These are phyloP conservation scores for Lactifluus hygrophoroides DNA, from an alignment of 768 basidiomycete genomes.

Conservation along the genomic window DNA sequence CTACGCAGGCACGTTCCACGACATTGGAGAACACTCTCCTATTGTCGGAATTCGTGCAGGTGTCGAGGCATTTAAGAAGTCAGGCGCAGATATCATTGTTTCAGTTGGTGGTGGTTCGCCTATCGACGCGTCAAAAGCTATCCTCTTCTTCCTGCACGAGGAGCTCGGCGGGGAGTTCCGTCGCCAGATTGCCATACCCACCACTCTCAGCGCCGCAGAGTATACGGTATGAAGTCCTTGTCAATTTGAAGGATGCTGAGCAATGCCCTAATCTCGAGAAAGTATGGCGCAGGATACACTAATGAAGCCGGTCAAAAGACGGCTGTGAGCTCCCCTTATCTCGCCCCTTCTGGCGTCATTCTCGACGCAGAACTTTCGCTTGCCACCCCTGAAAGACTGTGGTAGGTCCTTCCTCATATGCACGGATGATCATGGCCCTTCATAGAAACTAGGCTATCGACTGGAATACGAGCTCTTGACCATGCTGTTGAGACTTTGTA, in stretches of 20 bases:
- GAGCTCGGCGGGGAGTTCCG: slow-evolving; percentile 44
- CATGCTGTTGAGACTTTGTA: slow-evolving; percentile 70
- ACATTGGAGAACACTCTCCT: slow-evolving; percentile 68
- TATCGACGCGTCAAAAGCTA: slow-evolving; percentile 69
- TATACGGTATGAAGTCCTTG: slow-evolving; percentile 41
- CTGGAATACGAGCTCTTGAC: slow-evolving; percentile 71
- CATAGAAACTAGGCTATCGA: slow-evolving; percentile 49
- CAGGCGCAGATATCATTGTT: slow-evolving; percentile 59
- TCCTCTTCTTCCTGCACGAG: slow-evolving; percentile 53
- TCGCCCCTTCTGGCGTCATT: slow-evolving; percentile 66
- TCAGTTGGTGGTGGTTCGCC: slow-evolving; percentile 76
- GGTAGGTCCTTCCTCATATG: slow-evolving; percentile 35
- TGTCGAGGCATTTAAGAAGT: slow-evolving; percentile 43
- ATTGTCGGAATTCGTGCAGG: slow-evolving; percentile 56
- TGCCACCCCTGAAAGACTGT: slow-evolving; percentile 63
- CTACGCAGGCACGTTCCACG: slow-evolving; percentile 61
- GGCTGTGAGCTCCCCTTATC: slow-evolving; percentile 42
- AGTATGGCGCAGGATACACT: slow-evolving; percentile 65
- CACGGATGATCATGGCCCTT: neutral
- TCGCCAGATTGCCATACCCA: slow-evolving; percentile 72
- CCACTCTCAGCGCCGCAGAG: slow-evolving; percentile 73
- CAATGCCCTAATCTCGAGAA: neutral
- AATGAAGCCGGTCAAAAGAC: slow-evolving; percentile 62
- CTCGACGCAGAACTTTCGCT: slow-evolving; percentile 70
- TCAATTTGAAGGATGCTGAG: neutral